Evolutionary conservation across 495 filamentous ascomycete species (phyloP).

Genomic region (Patellaria atrata): DNA sequence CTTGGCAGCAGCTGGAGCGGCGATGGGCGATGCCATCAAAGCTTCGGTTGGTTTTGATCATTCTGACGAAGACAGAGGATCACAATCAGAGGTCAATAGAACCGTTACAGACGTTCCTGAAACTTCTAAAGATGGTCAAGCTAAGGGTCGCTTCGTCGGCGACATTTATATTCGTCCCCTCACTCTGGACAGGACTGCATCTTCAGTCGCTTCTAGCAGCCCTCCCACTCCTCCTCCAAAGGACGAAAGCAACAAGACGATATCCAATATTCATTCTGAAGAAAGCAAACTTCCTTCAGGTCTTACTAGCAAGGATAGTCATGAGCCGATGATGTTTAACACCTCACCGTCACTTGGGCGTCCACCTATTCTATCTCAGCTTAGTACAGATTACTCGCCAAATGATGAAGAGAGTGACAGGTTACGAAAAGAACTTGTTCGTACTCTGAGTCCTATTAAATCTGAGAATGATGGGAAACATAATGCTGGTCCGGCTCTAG

Average conservation of each 20-base stretch:
- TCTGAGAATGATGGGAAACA: no score
- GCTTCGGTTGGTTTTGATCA: constrained; percentile 16
- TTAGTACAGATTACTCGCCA: constrained; percentile 41
- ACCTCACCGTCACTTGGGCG: constrained; percentile 16
- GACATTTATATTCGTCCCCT: constrained; percentile 18
- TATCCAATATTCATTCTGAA: no score
- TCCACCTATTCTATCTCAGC: constrained; percentile 37
- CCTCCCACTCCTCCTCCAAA: constrained; percentile 22
- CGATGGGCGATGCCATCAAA: constrained; percentile 21
- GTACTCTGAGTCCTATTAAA: constrained; percentile 43
- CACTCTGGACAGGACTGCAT: constrained; percentile 16
- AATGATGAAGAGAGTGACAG: constrained; percentile 63
- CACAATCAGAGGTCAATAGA: neutral
- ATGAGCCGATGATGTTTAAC: no score
- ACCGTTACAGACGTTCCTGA: neutral
- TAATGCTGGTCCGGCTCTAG: no score
- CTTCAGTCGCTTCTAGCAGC: constrained; percentile 16
- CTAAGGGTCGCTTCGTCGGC: constrained; percentile 7
- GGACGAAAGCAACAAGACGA: no score
- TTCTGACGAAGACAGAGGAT: constrained; percentile 3
- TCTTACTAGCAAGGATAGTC: no score
- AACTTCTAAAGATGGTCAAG: no score
- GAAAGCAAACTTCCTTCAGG: neutral
- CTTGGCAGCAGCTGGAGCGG: constrained; percentile 18
- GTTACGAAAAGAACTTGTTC: constrained; percentile 67